Conservation (phyloP, 1,284 basidiomycete genomes). For the Leccinum pachyderme region DNA sequence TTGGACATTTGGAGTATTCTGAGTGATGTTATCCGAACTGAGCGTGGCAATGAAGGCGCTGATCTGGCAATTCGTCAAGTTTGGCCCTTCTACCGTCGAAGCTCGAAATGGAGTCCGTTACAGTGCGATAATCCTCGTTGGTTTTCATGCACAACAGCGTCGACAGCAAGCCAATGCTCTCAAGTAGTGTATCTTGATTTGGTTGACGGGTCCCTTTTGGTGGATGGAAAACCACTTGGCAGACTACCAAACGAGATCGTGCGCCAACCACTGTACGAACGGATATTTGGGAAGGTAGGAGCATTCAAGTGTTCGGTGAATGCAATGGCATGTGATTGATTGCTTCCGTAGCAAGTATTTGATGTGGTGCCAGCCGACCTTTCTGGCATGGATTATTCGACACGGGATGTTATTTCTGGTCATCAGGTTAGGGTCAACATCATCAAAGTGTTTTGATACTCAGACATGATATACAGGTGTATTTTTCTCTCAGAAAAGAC, state of each 20-base stretch:
- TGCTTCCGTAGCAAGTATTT: slow-evolving; percentile 31
- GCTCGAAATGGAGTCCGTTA: slow-evolving; percentile 33
- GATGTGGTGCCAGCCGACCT: slow-evolving; percentile 37
- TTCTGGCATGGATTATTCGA: slow-evolving; percentile 37
- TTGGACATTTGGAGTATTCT: slow-evolving; percentile 6
- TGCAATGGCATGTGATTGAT: background rate
- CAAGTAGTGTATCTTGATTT: slow-evolving; percentile 40
- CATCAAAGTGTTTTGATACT: background rate
- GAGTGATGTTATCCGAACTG: slow-evolving; percentile 7
- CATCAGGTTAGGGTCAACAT: slow-evolving; percentile 18
- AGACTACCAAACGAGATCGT: slow-evolving; percentile 37
- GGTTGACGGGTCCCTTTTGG: slow-evolving; percentile 40
- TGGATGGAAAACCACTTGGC: slow-evolving; percentile 41
- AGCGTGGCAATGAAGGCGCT: slow-evolving; percentile 21
- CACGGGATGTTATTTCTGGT: slow-evolving; percentile 23
- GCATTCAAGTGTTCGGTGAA: background rate
- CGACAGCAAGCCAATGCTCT: background rate
- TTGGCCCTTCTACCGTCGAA: slow-evolving; percentile 38
- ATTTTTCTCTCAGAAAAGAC: slow-evolving; percentile 28
- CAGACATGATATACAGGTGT: background rate
- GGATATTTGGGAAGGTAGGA: slow-evolving; percentile 34
- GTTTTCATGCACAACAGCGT: slow-evolving; percentile 31
- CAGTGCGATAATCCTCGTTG: slow-evolving; percentile 36
- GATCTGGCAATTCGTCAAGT: slow-evolving; percentile 35
- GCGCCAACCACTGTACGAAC: slow-evolving; percentile 32